These are phyloP conservation scores for Carpinus viminea DNA, from an alignment of 306 rosid species.

Conservation along the genomic window DNA sequence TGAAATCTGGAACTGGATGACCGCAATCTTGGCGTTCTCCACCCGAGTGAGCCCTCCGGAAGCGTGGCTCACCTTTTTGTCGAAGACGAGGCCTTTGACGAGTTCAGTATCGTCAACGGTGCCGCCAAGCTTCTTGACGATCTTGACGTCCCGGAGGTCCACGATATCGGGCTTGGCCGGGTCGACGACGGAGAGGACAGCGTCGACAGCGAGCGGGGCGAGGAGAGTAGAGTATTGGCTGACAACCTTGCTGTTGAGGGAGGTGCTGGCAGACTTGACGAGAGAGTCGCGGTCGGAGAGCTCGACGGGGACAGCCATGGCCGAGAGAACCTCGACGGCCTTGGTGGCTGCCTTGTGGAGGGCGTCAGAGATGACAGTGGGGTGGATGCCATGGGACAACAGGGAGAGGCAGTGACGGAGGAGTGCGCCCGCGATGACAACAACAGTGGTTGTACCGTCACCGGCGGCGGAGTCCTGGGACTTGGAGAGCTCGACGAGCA, in stretches of 20 bases:
- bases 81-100: slow-evolving; percentile 82
- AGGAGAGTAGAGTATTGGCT: slow-evolving; percentile 89
- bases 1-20: slow-evolving; percentile 96
- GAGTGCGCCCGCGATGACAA: slow-evolving; percentile 82
- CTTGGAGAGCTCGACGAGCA: slow-evolving; percentile 96
- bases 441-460: slow-evolving; percentile 95
- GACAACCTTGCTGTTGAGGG: slow-evolving; percentile 93
- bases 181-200: slow-evolving; percentile 76
- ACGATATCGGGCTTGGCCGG: slow-evolving; percentile 66
- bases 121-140: slow-evolving; percentile 95
- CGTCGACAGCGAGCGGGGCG: slow-evolving; percentile 92
- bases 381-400: slow-evolving; percentile 82
- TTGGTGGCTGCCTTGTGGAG: slow-evolving; percentile 76
- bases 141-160: slow-evolving; percentile 84
- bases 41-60: slow-evolving; percentile 93
- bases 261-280: slow-evolving; percentile 80
- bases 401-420: slow-evolving; percentile 70
- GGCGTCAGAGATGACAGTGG: slow-evolving; percentile 81
- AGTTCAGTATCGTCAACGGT: slow-evolving; percentile 85
- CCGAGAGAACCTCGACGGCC: slow-evolving; percentile 79
- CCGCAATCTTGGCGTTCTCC: slow-evolving; percentile 94
- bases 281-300: slow-evolving; percentile 85
- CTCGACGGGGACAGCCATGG: slow-evolving; percentile 96
- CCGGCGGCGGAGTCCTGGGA: slow-evolving; percentile 96
- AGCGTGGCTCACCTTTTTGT: slow-evolving; percentile 92